Evolutionary conservation across 1,284 basidiomycete genomes (phyloP).

Genomic region (Coniferiporia sulphurascens): DNA sequence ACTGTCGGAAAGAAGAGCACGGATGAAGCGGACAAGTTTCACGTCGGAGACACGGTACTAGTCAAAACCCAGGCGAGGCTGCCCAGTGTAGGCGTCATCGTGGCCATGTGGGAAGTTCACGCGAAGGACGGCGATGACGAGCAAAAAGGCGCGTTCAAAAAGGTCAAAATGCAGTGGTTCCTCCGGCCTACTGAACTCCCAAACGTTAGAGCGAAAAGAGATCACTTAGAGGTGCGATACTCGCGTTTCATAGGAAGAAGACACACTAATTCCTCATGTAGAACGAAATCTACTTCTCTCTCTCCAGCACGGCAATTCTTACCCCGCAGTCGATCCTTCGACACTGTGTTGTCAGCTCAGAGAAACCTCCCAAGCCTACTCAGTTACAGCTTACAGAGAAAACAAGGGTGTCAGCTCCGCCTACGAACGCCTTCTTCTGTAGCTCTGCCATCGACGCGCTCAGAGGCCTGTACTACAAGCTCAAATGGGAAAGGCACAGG

Average conservation of each 20-base stretch:
- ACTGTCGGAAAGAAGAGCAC: conserved; percentile 14
- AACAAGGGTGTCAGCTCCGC: conserved; percentile 1
- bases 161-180: conserved; percentile 68
- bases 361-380: conserved; percentile 14
- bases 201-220: conserved; percentile 48
- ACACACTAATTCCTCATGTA: conserved; percentile 25
- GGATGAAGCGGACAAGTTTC: conserved; percentile 30
- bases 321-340: conserved; percentile 45
- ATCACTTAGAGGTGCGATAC: conserved; percentile 45
- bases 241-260: conserved; percentile 1
- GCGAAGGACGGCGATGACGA: conserved; percentile 26
- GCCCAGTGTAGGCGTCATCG: conserved; percentile 61
- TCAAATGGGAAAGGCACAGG: conserved; percentile 52
- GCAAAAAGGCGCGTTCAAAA: conserved; percentile 32
- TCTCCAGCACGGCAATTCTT: conserved; percentile 43
- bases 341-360: conserved; percentile 45
- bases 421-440: conserved; percentile 44
- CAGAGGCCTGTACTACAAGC: conserved; percentile 56
- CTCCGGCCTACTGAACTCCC: conserved; percentile 57
- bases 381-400: conserved; percentile 12
- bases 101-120: conserved; percentile 57
- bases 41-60: conserved; percentile 59
- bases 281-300: conserved; percentile 69
- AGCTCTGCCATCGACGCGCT: conserved; percentile 52
- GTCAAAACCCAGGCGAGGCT: conserved; percentile 48